Evolutionary conservation across 139 green algal genomes (phyloP).

Genomic region (Astrephomene gubernaculifera): DNA sequence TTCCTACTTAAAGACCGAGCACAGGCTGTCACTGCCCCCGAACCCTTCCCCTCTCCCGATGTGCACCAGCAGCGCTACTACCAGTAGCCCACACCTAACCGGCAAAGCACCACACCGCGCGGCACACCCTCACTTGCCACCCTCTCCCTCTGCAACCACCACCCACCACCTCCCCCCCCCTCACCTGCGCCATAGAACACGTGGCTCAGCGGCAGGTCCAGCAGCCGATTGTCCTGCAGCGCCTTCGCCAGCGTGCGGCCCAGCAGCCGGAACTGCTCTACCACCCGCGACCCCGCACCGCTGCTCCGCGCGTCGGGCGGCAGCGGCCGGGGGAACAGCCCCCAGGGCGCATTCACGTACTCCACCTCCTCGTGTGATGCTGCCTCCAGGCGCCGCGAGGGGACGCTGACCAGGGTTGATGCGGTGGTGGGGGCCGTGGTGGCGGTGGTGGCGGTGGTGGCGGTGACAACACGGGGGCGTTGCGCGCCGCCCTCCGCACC

Average conservation of each 20-base stretch:
- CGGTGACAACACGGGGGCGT: not conserved
- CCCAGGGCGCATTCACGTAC: conserved; percentile 83
- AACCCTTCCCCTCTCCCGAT: no score
- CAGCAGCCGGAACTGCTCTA: conserved; percentile 89
- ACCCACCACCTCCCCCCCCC: no score
- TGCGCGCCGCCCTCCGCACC: not conserved
- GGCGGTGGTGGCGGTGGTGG: not conserved
- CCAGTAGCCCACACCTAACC: no score
- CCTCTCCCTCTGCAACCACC: not conserved
- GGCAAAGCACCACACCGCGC: no score
- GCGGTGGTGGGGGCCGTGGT: not conserved
- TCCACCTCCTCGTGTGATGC: conserved; percentile 34
- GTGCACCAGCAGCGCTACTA: no score
- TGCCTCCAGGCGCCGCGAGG: conserved; percentile 22
- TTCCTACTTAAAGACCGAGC: no score
- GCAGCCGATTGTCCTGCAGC: conserved; percentile 91
- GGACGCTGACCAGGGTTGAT: not conserved
- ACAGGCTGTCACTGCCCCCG: no score
- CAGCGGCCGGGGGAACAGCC: conserved; percentile 91
- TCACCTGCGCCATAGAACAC: conserved; percentile 84
- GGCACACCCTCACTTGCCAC: not conserved
- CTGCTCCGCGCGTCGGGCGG: conserved; percentile 35
- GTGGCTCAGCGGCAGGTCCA: conserved; percentile 92
- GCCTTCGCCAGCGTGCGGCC: conserved; percentile 91
- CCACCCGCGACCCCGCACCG: conserved; percentile 1